A percentile compares a stretch with the other conserved stretches of the same genome.
Evolutionary conservation across 495 filamentous ascomycete species (phyloP).

Genomic region (Cairneyella variabilis): DNA sequence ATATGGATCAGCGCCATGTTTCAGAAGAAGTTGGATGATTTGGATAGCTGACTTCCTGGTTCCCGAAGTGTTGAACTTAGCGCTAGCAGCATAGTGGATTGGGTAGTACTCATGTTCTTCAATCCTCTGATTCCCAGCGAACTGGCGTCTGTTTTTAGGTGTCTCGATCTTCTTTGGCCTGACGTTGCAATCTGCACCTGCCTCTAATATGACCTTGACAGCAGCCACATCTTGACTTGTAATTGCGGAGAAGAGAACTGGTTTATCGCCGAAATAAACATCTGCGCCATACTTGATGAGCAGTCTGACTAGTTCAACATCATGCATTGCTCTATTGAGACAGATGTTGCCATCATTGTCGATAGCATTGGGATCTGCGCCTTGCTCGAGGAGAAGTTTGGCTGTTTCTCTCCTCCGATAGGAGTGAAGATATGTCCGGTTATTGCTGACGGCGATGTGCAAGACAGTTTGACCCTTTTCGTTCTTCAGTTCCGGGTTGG

Average conservation of each 20-base stretch:
- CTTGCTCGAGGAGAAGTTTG: slow-evolving; percentile 29
- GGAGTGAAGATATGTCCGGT: not conserved
- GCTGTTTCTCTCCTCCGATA: slow-evolving; percentile 26
- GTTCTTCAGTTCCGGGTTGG: slow-evolving; percentile 35
- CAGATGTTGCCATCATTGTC: slow-evolving; percentile 22
- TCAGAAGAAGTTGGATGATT: slow-evolving; percentile 10
- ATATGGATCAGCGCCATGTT: slow-evolving; percentile 5
- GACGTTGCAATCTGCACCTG: slow-evolving; percentile 7
- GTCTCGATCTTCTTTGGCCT: not conserved
- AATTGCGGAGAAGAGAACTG: not conserved
- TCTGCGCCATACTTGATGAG: slow-evolving; percentile 22
- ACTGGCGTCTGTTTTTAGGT: not conserved
- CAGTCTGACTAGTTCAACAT: slow-evolving; percentile 35
- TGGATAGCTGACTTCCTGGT: slow-evolving; percentile 3
- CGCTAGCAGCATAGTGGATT: slow-evolving; percentile 7
- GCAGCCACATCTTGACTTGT: not conserved
- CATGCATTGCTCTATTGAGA: slow-evolving; percentile 27
- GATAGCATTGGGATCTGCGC: slow-evolving; percentile 35
- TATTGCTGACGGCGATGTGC: slow-evolving; percentile 28
- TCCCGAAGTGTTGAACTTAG: not conserved
- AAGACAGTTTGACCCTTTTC: slow-evolving; percentile 35
- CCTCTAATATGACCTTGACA: not conserved
- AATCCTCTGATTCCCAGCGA: not conserved
- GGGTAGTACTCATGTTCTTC: not conserved
- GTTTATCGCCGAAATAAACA: slow-evolving; percentile 2